phyloP scores from a whole-genome alignment of 805 yeast genomes.

The Zygosaccharomyces bailii region DNA sequence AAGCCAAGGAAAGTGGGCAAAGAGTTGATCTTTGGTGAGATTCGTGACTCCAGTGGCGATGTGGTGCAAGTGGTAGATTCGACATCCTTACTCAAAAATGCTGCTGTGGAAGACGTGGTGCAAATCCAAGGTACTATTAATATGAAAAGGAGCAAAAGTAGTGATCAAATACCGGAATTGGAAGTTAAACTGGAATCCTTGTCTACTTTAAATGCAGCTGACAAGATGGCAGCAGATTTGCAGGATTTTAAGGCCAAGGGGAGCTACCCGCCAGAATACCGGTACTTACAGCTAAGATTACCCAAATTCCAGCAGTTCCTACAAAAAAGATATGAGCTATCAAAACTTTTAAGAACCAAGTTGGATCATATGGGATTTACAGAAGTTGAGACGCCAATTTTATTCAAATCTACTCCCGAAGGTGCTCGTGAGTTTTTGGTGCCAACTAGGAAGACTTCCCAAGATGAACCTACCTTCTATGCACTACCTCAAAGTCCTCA shows the following conservation, averaged over 20 bases:
- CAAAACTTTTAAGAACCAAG: conserved; percentile 43
- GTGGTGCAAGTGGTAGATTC: conserved; percentile 54
- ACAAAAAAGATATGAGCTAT: conserved; percentile 53
- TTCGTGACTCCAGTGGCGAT: conserved; percentile 73
- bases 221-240: conserved; percentile 63
- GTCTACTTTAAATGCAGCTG: conserved; percentile 60
- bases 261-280: conserved; percentile 66
- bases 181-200: conserved; percentile 56
- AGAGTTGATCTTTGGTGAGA: conserved; percentile 61
- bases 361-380: conserved; percentile 50
- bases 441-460: conserved; percentile 63
- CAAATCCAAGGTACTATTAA: conserved; percentile 56
- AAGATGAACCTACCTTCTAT: conserved; percentile 50
- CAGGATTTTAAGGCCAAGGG: conserved; percentile 52
- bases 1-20: conserved; percentile 70
- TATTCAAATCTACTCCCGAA: conserved; percentile 95
- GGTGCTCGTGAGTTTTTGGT: conserved; percentile 96
- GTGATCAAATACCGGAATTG: conserved; percentile 36
- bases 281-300: conserved; percentile 76
- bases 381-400: conserved; percentile 88
- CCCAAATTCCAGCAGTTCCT: conserved; percentile 54
- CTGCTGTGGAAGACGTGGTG: conserved; percentile 73
- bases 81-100: conserved; percentile 40
- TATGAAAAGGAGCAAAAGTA: conserved; percentile 30
- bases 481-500: conserved; percentile 98